These are phyloP conservation scores for Rubus parviflorus DNA, from an alignment of 306 rosid species.

Conservation along the genomic window DNA sequence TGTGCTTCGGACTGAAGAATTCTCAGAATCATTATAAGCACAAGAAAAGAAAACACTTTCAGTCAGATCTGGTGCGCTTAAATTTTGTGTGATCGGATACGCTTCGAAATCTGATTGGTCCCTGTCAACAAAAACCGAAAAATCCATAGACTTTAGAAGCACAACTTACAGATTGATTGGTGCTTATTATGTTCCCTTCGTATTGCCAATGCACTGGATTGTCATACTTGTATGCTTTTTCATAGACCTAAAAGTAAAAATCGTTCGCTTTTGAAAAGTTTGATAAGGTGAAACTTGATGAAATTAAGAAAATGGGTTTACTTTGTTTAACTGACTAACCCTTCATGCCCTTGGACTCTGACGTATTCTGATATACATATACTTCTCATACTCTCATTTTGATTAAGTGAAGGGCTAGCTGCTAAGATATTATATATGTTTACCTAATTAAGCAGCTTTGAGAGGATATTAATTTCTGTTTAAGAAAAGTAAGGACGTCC, in stretches of 20 bases:
- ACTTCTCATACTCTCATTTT: not conserved
- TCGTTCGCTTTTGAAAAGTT: not conserved
- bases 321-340: not conserved
- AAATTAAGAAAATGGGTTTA: not conserved
- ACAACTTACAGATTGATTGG: not conserved
- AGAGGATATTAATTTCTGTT: no score
- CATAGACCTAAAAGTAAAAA: not conserved
- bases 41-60: not conserved
- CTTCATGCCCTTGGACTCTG: not conserved
- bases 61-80: not conserved
- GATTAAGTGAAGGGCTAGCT: not conserved
- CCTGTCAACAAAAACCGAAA: not conserved
- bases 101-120: conserved; percentile 12
- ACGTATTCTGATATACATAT: no score
- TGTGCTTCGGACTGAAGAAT: conserved; percentile 24
- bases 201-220: not conserved
- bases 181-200: not conserved
- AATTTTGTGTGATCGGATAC: not conserved
- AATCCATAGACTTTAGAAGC: not conserved
- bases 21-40: not conserved
- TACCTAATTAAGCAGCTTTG: no score
- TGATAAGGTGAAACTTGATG: not conserved
- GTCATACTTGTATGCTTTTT: not conserved
- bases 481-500: no score
- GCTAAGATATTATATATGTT: no score